These are phyloP conservation scores for Fraxinus sp. DNA, from an alignment of 305 asterid genomes.

Conservation along the genomic window DNA sequence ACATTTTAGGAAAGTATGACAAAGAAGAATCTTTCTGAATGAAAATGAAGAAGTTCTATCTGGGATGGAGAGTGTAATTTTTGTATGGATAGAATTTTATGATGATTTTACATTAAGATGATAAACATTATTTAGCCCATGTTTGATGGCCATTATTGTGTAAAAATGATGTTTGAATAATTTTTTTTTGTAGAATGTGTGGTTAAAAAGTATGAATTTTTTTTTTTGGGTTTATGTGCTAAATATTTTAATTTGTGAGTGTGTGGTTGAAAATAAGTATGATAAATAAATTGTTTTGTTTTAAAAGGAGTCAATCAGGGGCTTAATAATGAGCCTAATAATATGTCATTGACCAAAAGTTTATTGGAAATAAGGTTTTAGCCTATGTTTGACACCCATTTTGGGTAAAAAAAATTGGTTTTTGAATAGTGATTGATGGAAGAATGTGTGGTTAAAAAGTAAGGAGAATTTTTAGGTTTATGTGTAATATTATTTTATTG, in stretches of 20 bases:
- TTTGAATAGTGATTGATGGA: too few species aligned
- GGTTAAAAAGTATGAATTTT: background rate
- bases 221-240: background rate
- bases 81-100: background rate
- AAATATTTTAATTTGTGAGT: background rate
- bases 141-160: background rate
- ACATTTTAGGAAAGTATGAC: background rate
- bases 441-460: too few species aligned
- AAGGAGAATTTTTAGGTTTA: too few species aligned
- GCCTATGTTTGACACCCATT: too few species aligned
- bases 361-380: background rate
- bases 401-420: too few species aligned
- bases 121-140: background rate
- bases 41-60: background rate
- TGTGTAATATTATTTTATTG: too few species aligned
- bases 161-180: background rate
- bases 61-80: background rate
- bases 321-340: background rate
- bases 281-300: background rate
- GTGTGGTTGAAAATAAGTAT: background rate
- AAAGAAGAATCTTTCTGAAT: background rate
- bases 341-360: background rate
- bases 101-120: background rate
- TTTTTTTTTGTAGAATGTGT: background rate
- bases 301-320: background rate